Evolutionary conservation across 2,329 filamentous ascomycete species (phyloP).

Genomic region (Ophiostoma ulmi): DNA sequence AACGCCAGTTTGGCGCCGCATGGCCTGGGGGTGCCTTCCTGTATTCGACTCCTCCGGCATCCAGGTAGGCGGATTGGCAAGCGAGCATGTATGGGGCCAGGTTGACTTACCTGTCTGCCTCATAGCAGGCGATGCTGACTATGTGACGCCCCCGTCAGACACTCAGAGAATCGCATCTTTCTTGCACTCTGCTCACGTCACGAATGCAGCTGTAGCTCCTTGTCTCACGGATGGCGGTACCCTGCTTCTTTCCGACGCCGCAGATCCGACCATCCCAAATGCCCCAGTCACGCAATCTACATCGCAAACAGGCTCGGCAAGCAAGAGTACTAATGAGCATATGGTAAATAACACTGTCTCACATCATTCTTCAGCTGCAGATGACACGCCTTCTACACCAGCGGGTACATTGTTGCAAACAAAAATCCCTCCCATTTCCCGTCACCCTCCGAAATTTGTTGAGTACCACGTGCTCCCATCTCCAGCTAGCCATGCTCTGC

Average conservation of each 20-base stretch:
- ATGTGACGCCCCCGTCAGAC: slow-evolving; percentile 50
- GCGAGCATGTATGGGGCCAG: slow-evolving; percentile 64
- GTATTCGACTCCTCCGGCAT: slow-evolving; percentile 46
- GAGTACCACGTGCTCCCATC: slow-evolving; percentile 66
- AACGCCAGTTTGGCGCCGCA: slow-evolving; percentile 75
- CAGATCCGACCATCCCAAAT: neutral
- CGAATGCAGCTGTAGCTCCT: neutral
- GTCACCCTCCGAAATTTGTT: slow-evolving; percentile 45
- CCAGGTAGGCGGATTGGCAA: slow-evolving; percentile 61
- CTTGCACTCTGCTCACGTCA: neutral
- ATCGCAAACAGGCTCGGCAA: neutral
- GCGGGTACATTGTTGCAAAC: slow-evolving; percentile 37
- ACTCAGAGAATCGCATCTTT: slow-evolving; percentile 35
- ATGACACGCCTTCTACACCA: slow-evolving; percentile 34
- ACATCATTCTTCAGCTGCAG: neutral
- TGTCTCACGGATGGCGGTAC: neutral
- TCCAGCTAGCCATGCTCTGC: slow-evolving; percentile 75
- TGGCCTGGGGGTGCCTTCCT: slow-evolving; percentile 68
- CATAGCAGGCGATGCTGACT: slow-evolving; percentile 71
- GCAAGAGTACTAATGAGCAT: neutral
- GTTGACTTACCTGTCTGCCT: slow-evolving; percentile 71
- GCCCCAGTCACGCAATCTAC: neutral
- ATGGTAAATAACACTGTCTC: too few species aligned
- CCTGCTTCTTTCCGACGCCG: neutral
- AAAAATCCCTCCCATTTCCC: slow-evolving; percentile 45